Evolutionary conservation across 2,329 filamentous ascomycete genomes (phyloP), one percentile per base, ranked within the genome.

Genomic region (Ascosphaera apis): DNA sequence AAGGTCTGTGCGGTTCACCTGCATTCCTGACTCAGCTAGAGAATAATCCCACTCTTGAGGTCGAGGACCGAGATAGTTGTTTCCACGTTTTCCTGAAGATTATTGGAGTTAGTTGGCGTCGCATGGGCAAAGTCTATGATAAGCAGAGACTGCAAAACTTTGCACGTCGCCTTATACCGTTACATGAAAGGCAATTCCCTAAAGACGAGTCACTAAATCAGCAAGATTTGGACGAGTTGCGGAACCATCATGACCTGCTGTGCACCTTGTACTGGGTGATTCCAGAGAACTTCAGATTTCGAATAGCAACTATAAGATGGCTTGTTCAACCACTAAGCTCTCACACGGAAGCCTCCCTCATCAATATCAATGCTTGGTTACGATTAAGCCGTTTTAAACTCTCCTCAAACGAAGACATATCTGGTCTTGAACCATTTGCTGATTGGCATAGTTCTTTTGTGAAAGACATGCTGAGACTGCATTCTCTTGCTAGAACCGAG

Each of bases 241-340:
- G 67, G 34, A 74, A 73, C 42, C 67, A 74, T 39, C 67, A 72
- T 42, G 67, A 73, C 44, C 54, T 74, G 12, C 56, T 74, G 0
- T 67, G 63, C 37, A 67, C 65, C 3, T 53, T 74, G 11, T 72
- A 72, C 46, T 71, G 61, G 56, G 62, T 61, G 31, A 62, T 65
- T 27, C 67, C 69, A 17, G 50, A 62, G 18, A 53, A 56, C 1
- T 63, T 57, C 44, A 58, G 69, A n/a, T 66, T 66, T 30, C 57
- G 61, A 31, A 42, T 70, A 3, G 55, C 62, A 36, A 53, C 60
- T 4, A 57, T 73, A 34, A 61, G 56, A 18, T 56, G 62, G 36
- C 56, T 74, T 4, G 67, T 73, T 11, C 60, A 70, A 41, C 65
- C 69, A 39, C 53, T 60, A 11, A 59, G 45, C 12, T 72, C 69